Percentiles rank a stretch among this genome's conserved stretches.
phyloP scores from a whole-genome alignment of 2,329 filamentous ascomycete genomes.

The Colletotrichum echinochloae region DNA sequence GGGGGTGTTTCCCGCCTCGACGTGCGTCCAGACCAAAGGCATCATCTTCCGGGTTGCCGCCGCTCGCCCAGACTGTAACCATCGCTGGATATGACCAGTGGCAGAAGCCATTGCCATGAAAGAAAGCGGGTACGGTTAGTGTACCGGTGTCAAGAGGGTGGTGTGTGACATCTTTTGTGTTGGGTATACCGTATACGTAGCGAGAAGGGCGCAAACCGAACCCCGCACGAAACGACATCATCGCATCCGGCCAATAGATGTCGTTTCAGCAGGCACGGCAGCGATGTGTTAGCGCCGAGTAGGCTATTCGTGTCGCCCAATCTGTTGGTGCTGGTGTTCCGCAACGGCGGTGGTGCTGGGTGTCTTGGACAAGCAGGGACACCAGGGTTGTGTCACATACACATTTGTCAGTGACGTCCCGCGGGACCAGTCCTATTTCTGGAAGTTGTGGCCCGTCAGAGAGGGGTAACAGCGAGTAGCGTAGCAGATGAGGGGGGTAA shows the following conservation, averaged over 20 bases:
- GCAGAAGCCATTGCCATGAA: slow-evolving; percentile 11
- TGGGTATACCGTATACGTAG: too few relatives aligned
- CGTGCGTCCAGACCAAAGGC: background rate
- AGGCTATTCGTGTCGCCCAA: slow-evolving; percentile 19
- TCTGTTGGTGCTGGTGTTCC: slow-evolving; percentile 13
- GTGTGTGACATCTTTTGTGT: slow-evolving; percentile 4
- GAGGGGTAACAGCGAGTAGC: slow-evolving; percentile 29
- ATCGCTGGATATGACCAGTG: slow-evolving; percentile 17
- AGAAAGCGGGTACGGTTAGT: background rate
- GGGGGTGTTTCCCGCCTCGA: background rate
- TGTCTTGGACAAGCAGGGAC: background rate
- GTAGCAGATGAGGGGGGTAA: slow-evolving; percentile 7
- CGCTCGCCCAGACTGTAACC: background rate
- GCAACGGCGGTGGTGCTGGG: slow-evolving; percentile 9
- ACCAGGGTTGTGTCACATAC: background rate
- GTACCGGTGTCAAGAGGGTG: slow-evolving; percentile 15
- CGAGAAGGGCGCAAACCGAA: background rate
- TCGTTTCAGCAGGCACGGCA: slow-evolving; percentile 21
- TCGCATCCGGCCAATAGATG: slow-evolving; percentile 28
- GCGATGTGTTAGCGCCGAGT: slow-evolving; percentile 25
- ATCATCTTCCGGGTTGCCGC: background rate
- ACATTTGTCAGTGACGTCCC: background rate
- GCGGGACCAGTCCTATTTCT: slow-evolving; percentile 23
- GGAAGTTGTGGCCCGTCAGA: slow-evolving; percentile 17
- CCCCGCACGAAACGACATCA: slow-evolving; percentile 34